Conservation (phyloP, 805 yeast species). For the Spencermartinsiella europaea region DNA sequence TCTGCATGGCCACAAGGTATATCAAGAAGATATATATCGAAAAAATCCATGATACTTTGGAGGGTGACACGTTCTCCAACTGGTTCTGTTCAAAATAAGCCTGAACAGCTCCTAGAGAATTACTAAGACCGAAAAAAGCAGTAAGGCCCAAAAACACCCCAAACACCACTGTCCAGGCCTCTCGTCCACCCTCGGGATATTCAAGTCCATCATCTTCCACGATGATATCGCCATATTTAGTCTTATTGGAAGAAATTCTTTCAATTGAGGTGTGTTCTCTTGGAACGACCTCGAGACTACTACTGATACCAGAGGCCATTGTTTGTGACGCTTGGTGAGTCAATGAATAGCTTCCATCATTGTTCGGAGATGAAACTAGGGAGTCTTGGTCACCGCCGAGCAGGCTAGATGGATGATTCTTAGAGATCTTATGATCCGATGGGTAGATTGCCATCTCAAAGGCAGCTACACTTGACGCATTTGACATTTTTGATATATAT, state of each 20-base stretch:
- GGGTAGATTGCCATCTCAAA: too few species aligned
- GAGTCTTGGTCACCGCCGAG: too few species aligned
- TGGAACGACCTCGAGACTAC: too few species aligned
- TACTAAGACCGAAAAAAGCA: slow-evolving; percentile 51
- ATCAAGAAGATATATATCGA: slow-evolving; percentile 49
- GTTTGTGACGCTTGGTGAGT: too few species aligned
- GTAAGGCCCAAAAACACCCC: slow-evolving; percentile 56
- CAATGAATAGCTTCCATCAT: too few species aligned
- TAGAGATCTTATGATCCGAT: too few species aligned
- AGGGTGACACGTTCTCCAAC: slow-evolving; percentile 39
- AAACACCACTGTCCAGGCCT: slow-evolving; percentile 51
- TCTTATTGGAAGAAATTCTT: background rate
- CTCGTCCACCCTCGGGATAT: slow-evolving; percentile 51
- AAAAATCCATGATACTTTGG: slow-evolving; percentile 60
- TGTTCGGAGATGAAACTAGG: too few species aligned
- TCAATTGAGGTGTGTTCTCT: too few species aligned
- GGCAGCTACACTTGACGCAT: too few species aligned
- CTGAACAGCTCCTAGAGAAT: slow-evolving; percentile 59
- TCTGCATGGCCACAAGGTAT: slow-evolving; percentile 44
- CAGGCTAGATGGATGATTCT: too few species aligned
- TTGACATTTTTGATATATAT: too few species aligned
- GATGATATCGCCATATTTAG: background rate
- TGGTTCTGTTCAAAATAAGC: slow-evolving; percentile 55
- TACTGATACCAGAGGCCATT: too few species aligned
- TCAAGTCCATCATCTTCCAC: slow-evolving; percentile 16